Conservation (phyloP, 2,329 filamentous ascomycete species). For the Colletotrichum godetiae region DNA sequence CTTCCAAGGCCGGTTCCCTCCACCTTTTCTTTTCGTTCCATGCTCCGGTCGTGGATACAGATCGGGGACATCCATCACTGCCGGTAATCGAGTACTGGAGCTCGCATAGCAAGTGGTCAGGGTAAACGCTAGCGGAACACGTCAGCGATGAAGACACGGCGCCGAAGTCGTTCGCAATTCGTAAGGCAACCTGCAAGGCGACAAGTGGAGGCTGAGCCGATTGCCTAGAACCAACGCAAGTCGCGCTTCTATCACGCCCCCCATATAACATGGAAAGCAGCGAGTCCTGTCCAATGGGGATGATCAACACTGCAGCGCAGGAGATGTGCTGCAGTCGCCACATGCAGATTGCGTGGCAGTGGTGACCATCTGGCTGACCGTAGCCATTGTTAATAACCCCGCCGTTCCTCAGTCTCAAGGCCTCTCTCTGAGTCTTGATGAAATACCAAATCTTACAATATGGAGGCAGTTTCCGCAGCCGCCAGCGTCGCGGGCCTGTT, state of each 20-base stretch:
- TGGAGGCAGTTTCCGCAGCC: not conserved
- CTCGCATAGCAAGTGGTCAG: not conserved
- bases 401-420: not conserved
- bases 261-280: too few relatives aligned
- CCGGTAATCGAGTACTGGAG: not conserved
- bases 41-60: fast-evolving
- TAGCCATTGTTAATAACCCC: not conserved
- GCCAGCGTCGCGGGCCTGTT: not conserved
- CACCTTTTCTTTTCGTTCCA: not conserved
- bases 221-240: not conserved
- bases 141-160: not conserved
- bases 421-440: not conserved
- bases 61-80: too few relatives aligned
- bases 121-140: not conserved
- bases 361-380: not conserved
- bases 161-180: not conserved
- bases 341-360: not conserved
- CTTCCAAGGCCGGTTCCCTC: too few relatives aligned
- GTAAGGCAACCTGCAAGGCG: not conserved
- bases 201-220: not conserved
- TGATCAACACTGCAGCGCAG: not conserved
- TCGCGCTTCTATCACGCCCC: not conserved
- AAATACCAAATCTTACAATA: not conserved
- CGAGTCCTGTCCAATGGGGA: not conserved
- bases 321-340: not conserved